Evolutionary conservation across 768 basidiomycete species (phyloP).

Genomic region (Baorangia bicolor): DNA sequence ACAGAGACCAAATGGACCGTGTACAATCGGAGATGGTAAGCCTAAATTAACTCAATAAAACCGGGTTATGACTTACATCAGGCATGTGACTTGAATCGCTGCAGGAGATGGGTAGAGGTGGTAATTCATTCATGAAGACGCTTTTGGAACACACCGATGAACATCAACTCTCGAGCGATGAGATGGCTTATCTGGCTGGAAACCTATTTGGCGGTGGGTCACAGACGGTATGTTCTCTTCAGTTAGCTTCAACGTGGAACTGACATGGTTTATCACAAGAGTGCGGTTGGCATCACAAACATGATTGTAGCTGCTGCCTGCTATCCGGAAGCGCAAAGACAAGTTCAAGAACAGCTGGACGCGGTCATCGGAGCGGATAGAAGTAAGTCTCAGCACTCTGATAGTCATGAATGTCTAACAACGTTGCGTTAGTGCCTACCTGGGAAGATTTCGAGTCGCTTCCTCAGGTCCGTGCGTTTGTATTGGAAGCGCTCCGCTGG

Average conservation of each 20-base stretch:
- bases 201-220: conserved; percentile 59
- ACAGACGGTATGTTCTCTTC: conserved; percentile 39
- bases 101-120: conserved; percentile 8
- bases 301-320: conserved; percentile 54
- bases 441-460: conserved; percentile 34
- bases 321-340: conserved; percentile 48
- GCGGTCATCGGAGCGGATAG: conserved; percentile 42
- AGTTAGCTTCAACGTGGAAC: neutral
- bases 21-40: conserved; percentile 45
- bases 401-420: neutral
- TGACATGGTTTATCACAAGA: conserved; percentile 23
- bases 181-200: conserved; percentile 58
- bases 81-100: too few species aligned
- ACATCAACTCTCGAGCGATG: conserved; percentile 47
- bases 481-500: conserved; percentile 38
- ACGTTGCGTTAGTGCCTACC: conserved; percentile 29
- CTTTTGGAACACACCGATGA: conserved; percentile 48
- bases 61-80: neutral
- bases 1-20: conserved; percentile 45
- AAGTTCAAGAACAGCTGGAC: conserved; percentile 56
- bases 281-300: conserved; percentile 49
- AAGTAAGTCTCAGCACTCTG: conserved; percentile 3
- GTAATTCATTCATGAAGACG: conserved; percentile 46
- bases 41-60: neutral
- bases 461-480: conserved; percentile 36